Conservation (phyloP, 371 early-diverging fungal species). For the Mucor piriformis region DNA sequence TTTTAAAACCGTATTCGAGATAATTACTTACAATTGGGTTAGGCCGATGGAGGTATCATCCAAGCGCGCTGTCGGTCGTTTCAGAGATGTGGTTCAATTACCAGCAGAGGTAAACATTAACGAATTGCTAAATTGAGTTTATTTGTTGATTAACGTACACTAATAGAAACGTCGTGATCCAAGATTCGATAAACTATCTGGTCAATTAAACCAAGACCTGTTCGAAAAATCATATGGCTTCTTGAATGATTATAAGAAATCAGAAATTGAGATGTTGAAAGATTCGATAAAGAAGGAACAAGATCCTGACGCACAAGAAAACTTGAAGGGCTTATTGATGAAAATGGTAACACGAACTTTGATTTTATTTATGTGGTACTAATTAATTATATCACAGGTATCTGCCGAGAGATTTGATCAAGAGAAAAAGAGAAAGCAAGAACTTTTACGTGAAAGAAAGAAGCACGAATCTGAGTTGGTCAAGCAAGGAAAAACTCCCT, state of each 20-base stretch:
- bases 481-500: slow-evolving; percentile 87
- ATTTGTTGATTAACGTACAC: background rate
- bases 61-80: slow-evolving; percentile 79
- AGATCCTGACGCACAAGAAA: slow-evolving; percentile 55
- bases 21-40: background rate
- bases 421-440: slow-evolving; percentile 66
- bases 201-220: slow-evolving; percentile 83
- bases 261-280: slow-evolving; percentile 71
- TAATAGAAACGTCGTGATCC: slow-evolving; percentile 80
- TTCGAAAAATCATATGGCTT: slow-evolving; percentile 88
- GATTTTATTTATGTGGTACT: too few relatives aligned
- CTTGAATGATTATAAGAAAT: slow-evolving; percentile 71
- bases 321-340: slow-evolving; percentile 47
- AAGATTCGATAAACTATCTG: slow-evolving; percentile 83
- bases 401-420: slow-evolving; percentile 41
- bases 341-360: slow-evolving; percentile 59
- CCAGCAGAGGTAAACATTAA: slow-evolving; percentile 44
- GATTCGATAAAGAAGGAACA: slow-evolving; percentile 65
- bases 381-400: slow-evolving; percentile 33
- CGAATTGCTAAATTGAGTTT: background rate
- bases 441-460: slow-evolving; percentile 73
- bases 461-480: slow-evolving; percentile 80
- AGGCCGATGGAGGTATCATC: slow-evolving; percentile 83
- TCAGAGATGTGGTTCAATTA: slow-evolving; percentile 74
- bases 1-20: background rate